Percentiles rank a stretch among this genome's conserved stretches.
phyloP scores from a whole-genome alignment of 169 alveolate species.

The Blepharisma undulans region DNA sequence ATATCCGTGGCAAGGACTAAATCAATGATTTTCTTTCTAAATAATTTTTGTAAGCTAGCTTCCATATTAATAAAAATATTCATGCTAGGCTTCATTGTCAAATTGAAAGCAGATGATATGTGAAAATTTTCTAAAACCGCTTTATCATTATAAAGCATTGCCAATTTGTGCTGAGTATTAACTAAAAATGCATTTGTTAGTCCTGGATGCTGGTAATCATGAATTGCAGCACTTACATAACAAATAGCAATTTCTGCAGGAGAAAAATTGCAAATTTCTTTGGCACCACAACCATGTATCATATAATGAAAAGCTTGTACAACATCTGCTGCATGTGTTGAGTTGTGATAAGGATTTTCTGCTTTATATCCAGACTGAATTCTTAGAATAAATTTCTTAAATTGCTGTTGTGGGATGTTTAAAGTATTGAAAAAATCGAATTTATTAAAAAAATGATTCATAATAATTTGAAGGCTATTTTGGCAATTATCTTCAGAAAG shows the following conservation, averaged over 20 bases:
- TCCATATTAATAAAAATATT: slow-evolving; percentile 44
- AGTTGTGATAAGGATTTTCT: slow-evolving; percentile 49
- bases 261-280: background rate
- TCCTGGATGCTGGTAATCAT: slow-evolving; percentile 83
- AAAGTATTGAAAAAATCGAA: background rate
- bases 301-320: slow-evolving; percentile 29
- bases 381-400: background rate
- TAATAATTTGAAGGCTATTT: background rate
- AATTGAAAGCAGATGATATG: slow-evolving; percentile 69
- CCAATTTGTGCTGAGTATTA: slow-evolving; percentile 57
- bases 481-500: background rate
- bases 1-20: slow-evolving; percentile 69
- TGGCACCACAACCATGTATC: background rate
- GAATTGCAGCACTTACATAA: slow-evolving; percentile 60
- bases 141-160: slow-evolving; percentile 71
- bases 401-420: background rate
- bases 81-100: slow-evolving; percentile 37
- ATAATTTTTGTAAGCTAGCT: slow-evolving; percentile 54
- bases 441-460: background rate
- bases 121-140: slow-evolving; percentile 77
- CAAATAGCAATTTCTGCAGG: slow-evolving; percentile 35
- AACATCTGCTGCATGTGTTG: slow-evolving; percentile 56
- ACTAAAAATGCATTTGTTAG: slow-evolving; percentile 60
- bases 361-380: background rate
- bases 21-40: slow-evolving; percentile 63